Evolutionary conservation across 2,329 filamentous ascomycete species (phyloP), one percentile per base, ranked within the genome.

Genomic region (Emmonsiellopsis sp.): DNA sequence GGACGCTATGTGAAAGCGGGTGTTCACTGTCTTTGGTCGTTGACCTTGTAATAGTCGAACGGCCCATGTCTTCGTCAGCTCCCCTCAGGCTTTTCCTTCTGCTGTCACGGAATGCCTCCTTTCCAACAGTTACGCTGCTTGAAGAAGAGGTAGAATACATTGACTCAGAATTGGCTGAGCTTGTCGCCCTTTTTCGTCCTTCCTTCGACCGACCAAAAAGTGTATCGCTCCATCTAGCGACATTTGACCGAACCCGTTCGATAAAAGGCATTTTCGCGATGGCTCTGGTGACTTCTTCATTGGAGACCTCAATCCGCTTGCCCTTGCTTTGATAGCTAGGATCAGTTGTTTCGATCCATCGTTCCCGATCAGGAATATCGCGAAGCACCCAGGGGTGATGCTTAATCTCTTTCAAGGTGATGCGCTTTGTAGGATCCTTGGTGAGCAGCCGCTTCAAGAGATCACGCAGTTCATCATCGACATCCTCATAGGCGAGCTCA

Each of bases 311-410:
- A 62, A 98, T 97, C 70, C 84, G 89, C 66, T 86, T 84, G 59
- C 89, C 90, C 54, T 87, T 82, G 34, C 84, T 85, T 55, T 85
- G 85, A 37, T 85, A 81, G 38, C 83, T 84, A 1, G 91, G 90
- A 63, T 97, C 92, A 1, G 91, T 95, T 58, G 95, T 89, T 62
- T 95, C 89, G n/a, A 96, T 81, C 93, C 93, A 98, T 8, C 79
- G 77, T 34, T 82, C 75, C 38, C 85, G 81, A 61, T 95, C 85
- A 35, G 81, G 74, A 45, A 97, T 81, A 58, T 86, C 90, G 54
- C 85, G 77, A 1, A 92, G 77, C 13, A 97, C 86, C 93, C 93
- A 98, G 5, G 86, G 85, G 66, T 98, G 93, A 56, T 87, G 85
- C 69, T 97, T 97, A 63, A 97, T 92, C 62, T 96, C 92, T 56